phyloP scores from a whole-genome alignment of 192 early-diverging fungal genomes.

The Allomyces macrogynus region DNA sequence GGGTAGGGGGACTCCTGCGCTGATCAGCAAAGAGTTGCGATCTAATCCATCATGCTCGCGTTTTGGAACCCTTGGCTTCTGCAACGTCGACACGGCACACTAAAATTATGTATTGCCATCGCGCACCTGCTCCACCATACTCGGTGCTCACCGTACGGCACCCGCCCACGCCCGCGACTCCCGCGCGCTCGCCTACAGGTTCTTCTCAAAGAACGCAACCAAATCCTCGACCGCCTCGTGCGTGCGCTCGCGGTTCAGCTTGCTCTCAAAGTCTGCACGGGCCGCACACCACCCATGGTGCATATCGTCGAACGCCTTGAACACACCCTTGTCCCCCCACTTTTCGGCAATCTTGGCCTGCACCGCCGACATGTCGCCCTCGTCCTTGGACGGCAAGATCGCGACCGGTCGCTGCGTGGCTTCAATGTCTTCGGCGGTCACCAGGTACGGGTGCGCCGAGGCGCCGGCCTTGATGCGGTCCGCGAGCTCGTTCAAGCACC shows the following conservation, averaged over 20 bases:
- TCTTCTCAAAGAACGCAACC: constrained; percentile 2
- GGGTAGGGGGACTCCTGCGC: too few species aligned
- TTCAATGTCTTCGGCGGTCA: constrained; percentile 2
- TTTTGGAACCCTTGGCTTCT: too few species aligned
- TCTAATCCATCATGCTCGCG: too few species aligned
- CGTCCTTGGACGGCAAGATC: constrained; percentile 6
- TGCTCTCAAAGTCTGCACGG: constrained; percentile 4
- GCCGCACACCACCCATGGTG: constrained; percentile 8
- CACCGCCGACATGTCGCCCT: constrained; percentile 1
- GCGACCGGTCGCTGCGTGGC: neutral
- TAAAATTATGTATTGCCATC: too few species aligned
- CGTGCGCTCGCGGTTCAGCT: constrained; percentile 4
- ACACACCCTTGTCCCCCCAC: neutral
- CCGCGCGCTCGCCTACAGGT: too few species aligned
- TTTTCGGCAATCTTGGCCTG: neutral
- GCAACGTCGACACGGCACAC: too few species aligned
- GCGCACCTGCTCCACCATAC: too few species aligned
- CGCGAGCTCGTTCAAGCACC: neutral
- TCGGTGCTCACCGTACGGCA: too few species aligned
- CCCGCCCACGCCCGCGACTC: too few species aligned
- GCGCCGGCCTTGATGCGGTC: neutral
- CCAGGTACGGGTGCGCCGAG: constrained; percentile 4
- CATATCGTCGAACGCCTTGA: constrained; percentile 5
- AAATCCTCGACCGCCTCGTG: constrained; percentile 4
- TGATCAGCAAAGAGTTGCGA: too few species aligned